A percentile compares a stretch with the other conserved stretches of the same genome.
Evolutionary conservation across 2,329 filamentous ascomycete species (phyloP).

Genomic region (Septoria petroselini): DNA sequence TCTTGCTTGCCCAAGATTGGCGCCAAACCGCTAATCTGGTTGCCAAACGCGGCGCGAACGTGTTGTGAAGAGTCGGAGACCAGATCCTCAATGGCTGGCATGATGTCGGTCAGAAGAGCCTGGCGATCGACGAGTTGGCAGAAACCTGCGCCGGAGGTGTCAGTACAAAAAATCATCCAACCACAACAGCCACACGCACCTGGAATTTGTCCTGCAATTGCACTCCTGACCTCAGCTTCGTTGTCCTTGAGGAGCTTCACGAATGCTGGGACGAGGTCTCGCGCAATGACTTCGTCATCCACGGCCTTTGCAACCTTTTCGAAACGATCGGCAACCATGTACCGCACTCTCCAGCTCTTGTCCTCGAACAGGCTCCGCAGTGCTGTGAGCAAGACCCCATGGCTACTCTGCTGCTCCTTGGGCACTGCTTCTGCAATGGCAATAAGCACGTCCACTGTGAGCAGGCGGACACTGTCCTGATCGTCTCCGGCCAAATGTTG

Average conservation of each 20-base stretch:
- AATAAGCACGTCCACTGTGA: conserved; percentile 95
- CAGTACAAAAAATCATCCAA: background rate
- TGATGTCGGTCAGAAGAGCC: conserved; percentile 89
- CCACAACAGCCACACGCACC: conserved; percentile 47
- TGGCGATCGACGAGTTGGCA: conserved; percentile 83
- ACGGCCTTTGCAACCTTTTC: conserved; percentile 99
- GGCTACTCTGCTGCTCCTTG: conserved; percentile 95
- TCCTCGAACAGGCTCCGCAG: conserved; percentile 93
- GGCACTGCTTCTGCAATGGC: conserved; percentile 95
- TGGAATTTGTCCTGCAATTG: conserved; percentile 95
- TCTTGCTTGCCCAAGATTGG: conserved; percentile 98
- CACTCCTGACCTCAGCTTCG: conserved; percentile 94
- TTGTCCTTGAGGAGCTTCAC: conserved; percentile 97
- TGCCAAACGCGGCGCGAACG: conserved; percentile 90
- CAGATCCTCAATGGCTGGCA: conserved; percentile 92
- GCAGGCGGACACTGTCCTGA: conserved; percentile 91
- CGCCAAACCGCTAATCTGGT: conserved; percentile 92
- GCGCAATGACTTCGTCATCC: conserved; percentile 89
- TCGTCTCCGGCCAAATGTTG: conserved; percentile 95
- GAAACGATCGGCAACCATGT: conserved; percentile 98
- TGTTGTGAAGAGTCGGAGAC: conserved; percentile 96
- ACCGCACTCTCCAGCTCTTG: conserved; percentile 98
- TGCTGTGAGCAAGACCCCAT: conserved; percentile 86
- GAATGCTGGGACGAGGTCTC: conserved; percentile 93
- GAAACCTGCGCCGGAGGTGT: conserved; percentile 63